Conservation (phyloP, 2,329 filamentous ascomycete species). For the Aspergillus quadrilineatus region DNA sequence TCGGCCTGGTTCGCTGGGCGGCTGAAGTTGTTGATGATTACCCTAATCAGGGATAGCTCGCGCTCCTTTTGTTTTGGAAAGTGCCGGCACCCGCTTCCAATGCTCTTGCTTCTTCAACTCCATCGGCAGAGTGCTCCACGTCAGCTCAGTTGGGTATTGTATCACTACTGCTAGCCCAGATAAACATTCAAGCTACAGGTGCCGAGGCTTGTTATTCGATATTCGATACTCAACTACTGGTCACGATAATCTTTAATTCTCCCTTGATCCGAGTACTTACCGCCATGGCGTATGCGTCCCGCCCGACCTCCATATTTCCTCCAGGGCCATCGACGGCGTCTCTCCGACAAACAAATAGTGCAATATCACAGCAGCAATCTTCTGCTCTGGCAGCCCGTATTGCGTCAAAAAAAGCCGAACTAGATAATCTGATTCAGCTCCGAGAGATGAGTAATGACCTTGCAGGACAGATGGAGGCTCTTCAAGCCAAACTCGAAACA, state of each 20-base stretch:
- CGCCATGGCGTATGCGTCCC: conserved; percentile 39
- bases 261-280: neutral
- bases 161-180: no score
- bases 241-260: neutral
- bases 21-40: conserved; percentile 40
- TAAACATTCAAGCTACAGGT: no score
- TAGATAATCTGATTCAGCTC: conserved; percentile 62
- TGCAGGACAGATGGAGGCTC: conserved; percentile 61
- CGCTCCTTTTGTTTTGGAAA: conserved; percentile 7
- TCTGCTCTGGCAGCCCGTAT: conserved; percentile 61
- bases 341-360: conserved; percentile 32
- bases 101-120: neutral
- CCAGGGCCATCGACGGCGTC: conserved; percentile 28
- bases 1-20: neutral
- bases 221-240: neutral
- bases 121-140: neutral
- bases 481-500: conserved; percentile 61
- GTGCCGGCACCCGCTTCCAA: neutral
- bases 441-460: conserved; percentile 62
- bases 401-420: conserved; percentile 61
- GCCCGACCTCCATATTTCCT: conserved; percentile 35
- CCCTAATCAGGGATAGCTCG: conserved; percentile 32
- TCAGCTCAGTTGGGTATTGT: neutral
- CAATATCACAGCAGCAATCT: conserved; percentile 49
- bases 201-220: no score